Percentiles rank a stretch among this genome's conserved stretches.
Evolutionary conservation across 352 stramenopile species (phyloP).

Genomic region (Pythium aphanidermatum): DNA sequence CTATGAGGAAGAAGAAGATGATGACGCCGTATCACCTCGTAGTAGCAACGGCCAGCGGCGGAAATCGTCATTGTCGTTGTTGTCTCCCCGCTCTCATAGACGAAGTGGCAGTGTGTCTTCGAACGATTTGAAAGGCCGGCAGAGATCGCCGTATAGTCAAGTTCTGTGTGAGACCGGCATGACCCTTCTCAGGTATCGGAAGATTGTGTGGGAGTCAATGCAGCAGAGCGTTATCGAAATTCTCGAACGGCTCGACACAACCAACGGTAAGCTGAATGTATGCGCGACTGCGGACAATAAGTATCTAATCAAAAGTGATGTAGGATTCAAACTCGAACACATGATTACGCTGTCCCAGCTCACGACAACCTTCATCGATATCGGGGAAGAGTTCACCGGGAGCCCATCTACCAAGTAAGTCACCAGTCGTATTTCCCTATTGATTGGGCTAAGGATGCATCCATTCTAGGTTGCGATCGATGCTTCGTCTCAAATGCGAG

Average conservation of each 20-base stretch:
- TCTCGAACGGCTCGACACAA: constrained; percentile 62
- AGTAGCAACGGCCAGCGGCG: background rate
- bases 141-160: constrained; percentile 49
- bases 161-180: constrained; percentile 76
- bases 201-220: constrained; percentile 86
- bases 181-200: constrained; percentile 69
- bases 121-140: constrained; percentile 11
- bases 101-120: constrained; percentile 29
- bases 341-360: constrained; percentile 76
- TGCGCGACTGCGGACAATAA: no score
- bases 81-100: constrained; percentile 24
- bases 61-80: constrained; percentile 8
- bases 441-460: background rate
- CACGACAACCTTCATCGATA: constrained; percentile 68
- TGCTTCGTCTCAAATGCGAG: constrained; percentile 72
- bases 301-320: no score
- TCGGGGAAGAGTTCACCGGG: constrained; percentile 84
- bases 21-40: constrained; percentile 25
- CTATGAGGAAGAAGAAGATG: constrained; percentile 43
- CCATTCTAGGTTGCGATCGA: constrained; percentile 41
- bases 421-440: background rate
- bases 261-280: constrained; percentile 66
- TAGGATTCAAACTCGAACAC: constrained; percentile 86
- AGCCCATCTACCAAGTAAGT: constrained; percentile 61
- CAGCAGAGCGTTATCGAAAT: constrained; percentile 73